Base-by-base conservation (phyloP, 768 basidiomycete genomes). In the Phylloporus sp. region DNA sequence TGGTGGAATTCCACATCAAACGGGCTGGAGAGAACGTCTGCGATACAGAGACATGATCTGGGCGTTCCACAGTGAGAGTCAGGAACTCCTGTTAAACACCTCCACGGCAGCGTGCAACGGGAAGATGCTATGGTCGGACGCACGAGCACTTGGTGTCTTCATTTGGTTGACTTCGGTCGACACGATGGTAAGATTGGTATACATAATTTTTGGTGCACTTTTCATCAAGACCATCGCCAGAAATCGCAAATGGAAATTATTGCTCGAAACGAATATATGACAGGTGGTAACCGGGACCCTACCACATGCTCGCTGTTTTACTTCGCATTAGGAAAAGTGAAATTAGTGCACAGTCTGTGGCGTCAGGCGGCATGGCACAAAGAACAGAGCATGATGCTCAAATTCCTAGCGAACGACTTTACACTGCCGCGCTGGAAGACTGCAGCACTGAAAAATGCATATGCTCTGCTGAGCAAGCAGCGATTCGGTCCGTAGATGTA, bases 371-470 rank as follows among this genome's bases (percentile, higher is more conserved):
- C 81, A 2, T 93, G 92, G 80, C 94, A 98, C 56, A 86, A 81
- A 54, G 96, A 98, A 55, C 92, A 96, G 57, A 58, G 73, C 6
- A 59, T 82, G 42, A 98, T 91, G 92, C 73, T 99, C 49, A 93
- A 88, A 59, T 97, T 99, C 65, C 66, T 99, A 9, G 73, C 79
- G 27, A 96, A 99, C 59, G 86, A 99, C 65, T 99, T 99, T 54
- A 74, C 76, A 3, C 71, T 84, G 46, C 71, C 82, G 1, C 78
- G 90, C 21, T 97, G 94, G 94, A 81, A 81, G 49, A 91, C 89
- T 9, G 94, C 93, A 0, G 96, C 96, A 2, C 68, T 90, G 48
- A 99, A 99, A 72, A 99, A 99, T 63, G 96, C 96, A 8, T 99
- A 84, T 67, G 90, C 91, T 0, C 69, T 99, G 34, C 65, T 99